Evolutionary conservation across 768 basidiomycete species (phyloP).

Genomic region (Mycena leptocephala): DNA sequence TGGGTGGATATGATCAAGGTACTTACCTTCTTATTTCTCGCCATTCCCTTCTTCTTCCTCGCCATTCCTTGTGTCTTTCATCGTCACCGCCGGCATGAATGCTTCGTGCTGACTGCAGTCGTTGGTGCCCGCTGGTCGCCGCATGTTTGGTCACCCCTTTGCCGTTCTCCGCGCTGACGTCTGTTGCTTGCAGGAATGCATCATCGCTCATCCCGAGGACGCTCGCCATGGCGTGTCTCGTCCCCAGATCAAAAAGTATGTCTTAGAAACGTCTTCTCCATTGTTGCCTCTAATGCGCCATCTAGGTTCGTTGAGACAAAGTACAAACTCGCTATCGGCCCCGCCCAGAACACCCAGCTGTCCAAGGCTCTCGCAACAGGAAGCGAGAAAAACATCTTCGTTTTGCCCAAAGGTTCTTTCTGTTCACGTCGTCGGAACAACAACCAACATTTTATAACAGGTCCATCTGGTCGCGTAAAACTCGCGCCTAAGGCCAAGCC

Average conservation of each 20-base stretch:
- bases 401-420: constrained; percentile 86
- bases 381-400: constrained; percentile 86
- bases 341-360: constrained; percentile 85
- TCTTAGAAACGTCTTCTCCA: background rate
- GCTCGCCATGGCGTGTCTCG: constrained; percentile 90
- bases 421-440: constrained; percentile 7
- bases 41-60: background rate
- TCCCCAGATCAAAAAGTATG: constrained; percentile 93
- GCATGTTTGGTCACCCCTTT: background rate
- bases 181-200: constrained; percentile 79
- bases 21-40: constrained; percentile 27
- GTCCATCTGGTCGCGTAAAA: constrained; percentile 82
- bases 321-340: constrained; percentile 87
- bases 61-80: background rate
- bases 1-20: constrained; percentile 91
- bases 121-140: background rate
- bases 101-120: constrained; percentile 6
- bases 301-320: constrained; percentile 86
- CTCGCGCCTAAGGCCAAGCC: constrained; percentile 70
- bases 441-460: constrained; percentile 53
- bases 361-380: constrained; percentile 88
- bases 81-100: background rate
- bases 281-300: constrained; percentile 31
- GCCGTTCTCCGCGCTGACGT: constrained; percentile 29
- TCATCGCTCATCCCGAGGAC: constrained; percentile 80